Base-by-base conservation (phyloP, 108 stramenopile species). In the Discostella stelligeroides region DNA sequence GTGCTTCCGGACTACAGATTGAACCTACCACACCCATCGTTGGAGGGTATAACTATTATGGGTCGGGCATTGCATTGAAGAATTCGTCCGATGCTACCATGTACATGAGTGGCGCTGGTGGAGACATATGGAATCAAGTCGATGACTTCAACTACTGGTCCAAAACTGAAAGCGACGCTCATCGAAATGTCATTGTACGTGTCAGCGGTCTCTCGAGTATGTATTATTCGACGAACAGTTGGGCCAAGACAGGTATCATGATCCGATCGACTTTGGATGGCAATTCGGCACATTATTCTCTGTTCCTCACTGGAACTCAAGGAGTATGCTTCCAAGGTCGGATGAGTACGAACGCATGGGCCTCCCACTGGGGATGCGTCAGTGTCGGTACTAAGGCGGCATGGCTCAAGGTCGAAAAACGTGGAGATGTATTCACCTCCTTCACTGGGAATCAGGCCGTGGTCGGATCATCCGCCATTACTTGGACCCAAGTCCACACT, bases 121-220 rank as follows among this genome's bases (percentile, higher is more conserved):
- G 59, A 25, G 74, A 75, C 48, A 75, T 75, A 38, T 74, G 67
- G 66, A 14, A 6, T n/a, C 14, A 14, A 11, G 12, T 21, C 37
- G 74, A 75, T 53, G 74, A 69, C 29, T 75, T 75, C 45, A 75
- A 69, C 61, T 75, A 49, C 68, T 51, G 48, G 17, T 46, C 67
- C 5, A 25, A 75, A 11, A 8, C 40, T 8, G 67, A 15, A 9
- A 15, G 28, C 1, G 67, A 42, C 14, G 74, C 69, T 43, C 60
- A 63, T 59, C 34, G 6, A 6, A 70, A 60, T 20, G 40, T 53
- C 6, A 53, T 54, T 38, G 68, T 70, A 17, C 28, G 69, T 14
- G 67, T 69, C 43, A 41, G 43, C 5, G 40, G 51, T 25, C 57
- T 21, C 17, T 58, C 67, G 49, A 13, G 25, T 12, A 34, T 34